Evolutionary conservation across 225 moss, liverwort and hornwort genomes (phyloP), one percentile per base, ranked within the genome.

Genomic region (Takakia lepidozioides): DNA sequence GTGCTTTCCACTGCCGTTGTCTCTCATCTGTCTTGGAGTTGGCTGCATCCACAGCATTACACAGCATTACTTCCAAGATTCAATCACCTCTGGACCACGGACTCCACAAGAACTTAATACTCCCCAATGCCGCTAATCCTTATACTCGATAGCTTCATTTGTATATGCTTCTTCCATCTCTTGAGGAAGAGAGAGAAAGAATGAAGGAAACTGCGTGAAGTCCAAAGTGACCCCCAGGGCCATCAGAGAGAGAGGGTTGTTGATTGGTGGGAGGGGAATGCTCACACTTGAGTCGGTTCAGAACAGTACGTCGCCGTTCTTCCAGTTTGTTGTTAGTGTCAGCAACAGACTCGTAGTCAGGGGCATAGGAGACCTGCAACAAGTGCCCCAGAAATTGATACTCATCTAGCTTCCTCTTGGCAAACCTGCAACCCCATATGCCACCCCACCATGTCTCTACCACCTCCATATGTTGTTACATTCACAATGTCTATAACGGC

Each of bases 351-450:
- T 98, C 95, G 27, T 70, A 69, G 49, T 74, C 54, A 8, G 87
- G 82, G 60, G 83, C 90, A 62, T 98, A 90, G 11, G 84, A 62
- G 25, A 98, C 95, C 55, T 90, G 71, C 51, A 98, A 63, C 66
- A 87, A 65, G 51, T 83, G 64, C 16, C 95, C 87, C 53, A 98
- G 54, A 48, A 90, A 98, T 25, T 82, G 84, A 59, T 78, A 91
- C 20, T 85, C 82, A 55, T 98, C 95, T 36, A 98, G 87, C 65
- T 98, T 98, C 56, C 83, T 65, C 68, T 98, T 98, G 7, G 91
- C 80, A 57, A 98, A 98, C 48, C 95, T 98, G 64, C 3, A 7
- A 18, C 41, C 28, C 40, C 17, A 28, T 16, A 3, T 19, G 29
- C 32, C 19, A 67, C 56, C 28, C 35, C 32, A 32, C 32, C 6